A percentile compares a stretch with the other conserved stretches of the same genome.
phyloP scores from a whole-genome alignment of 805 yeast species.

The Diddensiella santjacobensis region DNA sequence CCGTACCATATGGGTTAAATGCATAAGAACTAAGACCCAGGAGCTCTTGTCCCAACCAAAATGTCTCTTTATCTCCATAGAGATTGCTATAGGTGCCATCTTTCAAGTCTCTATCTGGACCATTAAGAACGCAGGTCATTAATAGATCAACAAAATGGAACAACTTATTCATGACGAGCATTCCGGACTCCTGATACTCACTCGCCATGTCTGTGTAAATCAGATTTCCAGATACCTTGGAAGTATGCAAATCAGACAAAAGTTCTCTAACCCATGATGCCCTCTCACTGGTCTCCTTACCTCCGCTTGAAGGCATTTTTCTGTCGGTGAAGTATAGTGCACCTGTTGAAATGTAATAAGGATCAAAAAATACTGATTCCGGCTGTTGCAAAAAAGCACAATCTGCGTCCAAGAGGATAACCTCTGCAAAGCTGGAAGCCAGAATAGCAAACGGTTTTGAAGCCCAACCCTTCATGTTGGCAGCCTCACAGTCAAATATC shows the following conservation, averaged over 20 bases:
- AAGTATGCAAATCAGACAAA: background rate
- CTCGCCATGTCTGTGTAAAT: background rate
- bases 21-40: background rate
- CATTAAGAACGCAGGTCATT: background rate
- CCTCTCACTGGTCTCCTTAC: background rate
- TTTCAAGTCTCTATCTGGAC: background rate
- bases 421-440: background rate
- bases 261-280: background rate
- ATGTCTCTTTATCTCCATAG: background rate
- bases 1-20: background rate
- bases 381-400: background rate
- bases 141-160: background rate
- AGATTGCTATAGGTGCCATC: background rate
- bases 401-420: conserved; percentile 1
- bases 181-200: background rate
- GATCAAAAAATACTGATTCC: background rate
- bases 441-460: background rate
- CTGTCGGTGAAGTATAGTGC: background rate
- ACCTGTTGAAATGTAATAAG: background rate
- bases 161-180: background rate
- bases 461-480: background rate
- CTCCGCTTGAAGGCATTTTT: too few relatives aligned
- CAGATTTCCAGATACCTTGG: background rate
- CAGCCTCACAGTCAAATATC: background rate
- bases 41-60: background rate